These are phyloP conservation scores for Cyphellophora europaea DNA, from an alignment of 2,329 filamentous ascomycete genomes.

Conservation along the genomic window DNA sequence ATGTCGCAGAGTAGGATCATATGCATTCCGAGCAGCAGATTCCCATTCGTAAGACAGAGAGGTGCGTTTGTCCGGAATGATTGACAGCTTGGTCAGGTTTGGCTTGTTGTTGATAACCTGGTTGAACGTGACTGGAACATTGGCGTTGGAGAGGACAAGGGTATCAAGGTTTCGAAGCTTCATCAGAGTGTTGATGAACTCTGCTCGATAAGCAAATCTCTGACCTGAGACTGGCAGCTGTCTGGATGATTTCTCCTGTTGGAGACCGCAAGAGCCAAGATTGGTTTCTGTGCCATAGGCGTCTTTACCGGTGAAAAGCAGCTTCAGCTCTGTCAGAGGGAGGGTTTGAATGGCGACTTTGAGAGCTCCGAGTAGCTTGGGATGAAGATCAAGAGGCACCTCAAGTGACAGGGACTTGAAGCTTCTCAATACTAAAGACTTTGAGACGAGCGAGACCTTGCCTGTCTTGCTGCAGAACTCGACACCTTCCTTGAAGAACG, in stretches of 20 bases:
- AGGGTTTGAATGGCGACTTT: conserved; percentile 4
- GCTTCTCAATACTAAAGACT: conserved; percentile 1
- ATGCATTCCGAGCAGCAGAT: background rate
- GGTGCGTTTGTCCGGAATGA: conserved; percentile 9
- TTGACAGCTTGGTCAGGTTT: conserved; percentile 7
- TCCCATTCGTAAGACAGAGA: background rate
- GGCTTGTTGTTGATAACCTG: conserved; percentile 14
- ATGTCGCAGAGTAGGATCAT: background rate
- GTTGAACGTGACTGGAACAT: conserved; percentile 9
- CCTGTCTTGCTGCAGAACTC: too few species aligned
- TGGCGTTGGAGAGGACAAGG: conserved; percentile 13
- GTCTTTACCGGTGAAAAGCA: conserved; percentile 12
- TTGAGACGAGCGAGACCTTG: too few species aligned
- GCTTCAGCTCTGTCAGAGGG: conserved; percentile 11
- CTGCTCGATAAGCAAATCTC: conserved; percentile 3
- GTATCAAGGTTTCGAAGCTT: conserved; percentile 7
- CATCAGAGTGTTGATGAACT: conserved; percentile 6
- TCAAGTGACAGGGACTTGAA: conserved; percentile 11
- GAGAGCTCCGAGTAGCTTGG: conserved; percentile 3
- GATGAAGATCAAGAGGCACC: conserved; percentile 7
- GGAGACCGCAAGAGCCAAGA: conserved; percentile 1
- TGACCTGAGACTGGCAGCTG: conserved; percentile 9
- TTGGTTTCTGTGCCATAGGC: conserved; percentile 7
- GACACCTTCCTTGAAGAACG: background rate
- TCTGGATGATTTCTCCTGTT: background rate